Evolutionary conservation across 23 red algal species (phyloP).

Genomic region (Gracilaria vermiculophylla): DNA sequence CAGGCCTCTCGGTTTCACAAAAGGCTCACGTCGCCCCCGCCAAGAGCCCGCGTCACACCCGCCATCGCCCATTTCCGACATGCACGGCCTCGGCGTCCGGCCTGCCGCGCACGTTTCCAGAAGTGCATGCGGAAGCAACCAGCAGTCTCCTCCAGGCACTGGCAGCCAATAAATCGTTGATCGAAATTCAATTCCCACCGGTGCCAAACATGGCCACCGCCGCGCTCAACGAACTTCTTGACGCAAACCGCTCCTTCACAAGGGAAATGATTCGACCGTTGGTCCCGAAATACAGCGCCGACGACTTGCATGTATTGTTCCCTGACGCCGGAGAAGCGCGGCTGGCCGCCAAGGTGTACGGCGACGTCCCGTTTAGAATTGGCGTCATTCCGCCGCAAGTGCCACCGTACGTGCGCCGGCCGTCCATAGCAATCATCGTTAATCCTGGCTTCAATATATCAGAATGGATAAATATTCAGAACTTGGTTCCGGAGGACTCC

Average conservation of each 20-base stretch:
- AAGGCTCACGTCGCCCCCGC: background rate
- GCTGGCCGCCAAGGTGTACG: constrained; percentile 50
- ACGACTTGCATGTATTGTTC: constrained; percentile 54
- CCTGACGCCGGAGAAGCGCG: constrained; percentile 67
- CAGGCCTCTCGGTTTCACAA: background rate
- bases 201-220: constrained; percentile 77
- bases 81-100: background rate
- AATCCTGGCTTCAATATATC: constrained; percentile 92
- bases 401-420: background rate
- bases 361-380: constrained; percentile 41
- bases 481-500: constrained; percentile 19
- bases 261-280: constrained; percentile 36
- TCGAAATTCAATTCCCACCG: constrained; percentile 87
- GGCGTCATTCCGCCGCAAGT: constrained; percentile 27
- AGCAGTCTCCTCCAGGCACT: constrained; percentile 35
- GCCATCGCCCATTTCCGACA: background rate
- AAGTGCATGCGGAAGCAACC: constrained; percentile 46
- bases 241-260: constrained; percentile 86
- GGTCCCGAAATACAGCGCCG: background rate
- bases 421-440: constrained; percentile 58
- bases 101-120: constrained; percentile 30
- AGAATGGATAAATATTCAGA: constrained; percentile 91
- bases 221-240: constrained; percentile 80
- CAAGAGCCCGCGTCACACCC: background rate
- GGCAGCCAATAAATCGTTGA: constrained; percentile 15